A percentile compares a stretch with the other conserved stretches of the same genome.
These are phyloP conservation scores for Solanum neorickii DNA, from an alignment of 257 asterid genomes.

Conservation along the genomic window DNA sequence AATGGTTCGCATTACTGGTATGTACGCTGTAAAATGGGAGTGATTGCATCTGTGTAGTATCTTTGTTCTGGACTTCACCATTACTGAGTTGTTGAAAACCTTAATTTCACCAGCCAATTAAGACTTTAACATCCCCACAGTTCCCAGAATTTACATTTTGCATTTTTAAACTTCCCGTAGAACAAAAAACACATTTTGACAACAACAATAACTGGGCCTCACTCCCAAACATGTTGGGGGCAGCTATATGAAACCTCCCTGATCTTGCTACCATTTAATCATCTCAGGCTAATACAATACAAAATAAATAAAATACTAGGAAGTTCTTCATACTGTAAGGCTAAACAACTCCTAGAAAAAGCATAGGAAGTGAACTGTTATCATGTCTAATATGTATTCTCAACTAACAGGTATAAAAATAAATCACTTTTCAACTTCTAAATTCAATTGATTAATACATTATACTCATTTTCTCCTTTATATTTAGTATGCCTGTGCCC, in stretches of 20 bases:
- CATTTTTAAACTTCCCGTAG: background rate
- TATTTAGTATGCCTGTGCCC: background rate
- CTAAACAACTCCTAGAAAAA: background rate
- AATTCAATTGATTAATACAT: background rate
- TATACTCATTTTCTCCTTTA: background rate
- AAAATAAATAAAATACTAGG: background rate
- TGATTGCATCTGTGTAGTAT: background rate
- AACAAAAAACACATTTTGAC: background rate
- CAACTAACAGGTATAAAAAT: background rate
- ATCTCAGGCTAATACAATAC: background rate
- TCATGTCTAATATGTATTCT: background rate
- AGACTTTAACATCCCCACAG: background rate
- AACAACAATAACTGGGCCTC: background rate
- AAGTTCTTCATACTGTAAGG: background rate
- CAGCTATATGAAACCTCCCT: background rate
- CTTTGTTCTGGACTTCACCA: background rate
- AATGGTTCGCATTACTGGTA: slow-evolving; percentile 86
- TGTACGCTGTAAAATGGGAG: background rate
- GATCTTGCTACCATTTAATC: background rate
- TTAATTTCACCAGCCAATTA: background rate
- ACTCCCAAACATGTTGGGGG: background rate
- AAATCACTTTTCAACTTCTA: background rate
- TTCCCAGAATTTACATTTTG: background rate
- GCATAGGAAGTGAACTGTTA: background rate
- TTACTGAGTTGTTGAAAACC: background rate